Base-by-base conservation (phyloP, 306 rosid genomes). In the Benincasa hispida region DNA sequence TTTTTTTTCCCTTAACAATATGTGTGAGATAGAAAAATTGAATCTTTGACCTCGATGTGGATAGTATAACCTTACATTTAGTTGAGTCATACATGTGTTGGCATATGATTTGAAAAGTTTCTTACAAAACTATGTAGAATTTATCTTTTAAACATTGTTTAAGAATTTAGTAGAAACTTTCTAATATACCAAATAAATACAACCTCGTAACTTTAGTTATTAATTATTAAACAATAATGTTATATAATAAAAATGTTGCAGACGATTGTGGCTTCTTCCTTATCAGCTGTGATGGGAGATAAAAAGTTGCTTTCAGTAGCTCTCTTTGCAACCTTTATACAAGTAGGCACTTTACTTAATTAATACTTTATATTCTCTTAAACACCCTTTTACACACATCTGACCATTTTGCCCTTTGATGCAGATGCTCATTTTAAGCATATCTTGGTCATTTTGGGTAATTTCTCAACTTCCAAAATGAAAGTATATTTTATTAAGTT, bases 361-460 rank as follows among this genome's bases (percentile, higher is more conserved):
- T 59, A 27, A 54, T 54, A 54, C 11, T 54, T n/a, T 8, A 45
- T 39, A 18, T 19, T 18, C 37, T 60, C 37, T 25, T 21, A 55
- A 55, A 21, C 12, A 7, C 61, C 61, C 24, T 22, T 56, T 56
- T n/a, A 22, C 11, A 10, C 6, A 8, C 24, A 25, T 2, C 51
- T 57, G 32, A 57, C 63, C 32, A 37, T 34, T n/a, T 15, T 79
- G 66, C n/a, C 63, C 70, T 86, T 77, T 65, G 42, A 63, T 88
- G 89, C 94, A 93, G 97, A 42, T 76, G 22, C 59, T 79, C 11
- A 21, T 85, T 39, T 79, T 85, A 86, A 88, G 98, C 85, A 6
- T 90, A 54, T 74, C 96, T 0, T 91, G 97, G 98, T 53, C 93
- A 41, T 55, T 66, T 85, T 93, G 97, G 98, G 98, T 93, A 89